phyloP scores from a whole-genome alignment of 164 flowering plant species.

The Kingdonia uniflora region DNA sequence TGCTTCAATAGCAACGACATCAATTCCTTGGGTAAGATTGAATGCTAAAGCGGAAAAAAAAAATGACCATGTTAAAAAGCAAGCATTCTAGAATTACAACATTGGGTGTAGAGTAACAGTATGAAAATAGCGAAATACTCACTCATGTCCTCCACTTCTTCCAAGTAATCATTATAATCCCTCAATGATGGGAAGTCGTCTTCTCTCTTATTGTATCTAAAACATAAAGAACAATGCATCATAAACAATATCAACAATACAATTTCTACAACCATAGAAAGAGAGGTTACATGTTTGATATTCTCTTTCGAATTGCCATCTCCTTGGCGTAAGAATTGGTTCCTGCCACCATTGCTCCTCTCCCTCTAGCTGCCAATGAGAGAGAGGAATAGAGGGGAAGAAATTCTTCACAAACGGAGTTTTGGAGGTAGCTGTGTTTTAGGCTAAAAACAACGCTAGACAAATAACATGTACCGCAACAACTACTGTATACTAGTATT shows the following conservation, averaged over 20 bases:
- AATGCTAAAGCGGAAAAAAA: conserved; percentile 5
- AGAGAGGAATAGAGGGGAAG: too few species aligned
- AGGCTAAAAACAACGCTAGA: too few species aligned
- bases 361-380: too few species aligned
- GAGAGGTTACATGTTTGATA: conserved; percentile 41
- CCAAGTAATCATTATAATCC: conserved; percentile 92
- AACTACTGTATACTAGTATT: too few species aligned
- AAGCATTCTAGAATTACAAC: too few species aligned
- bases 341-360: too few species aligned
- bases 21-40: conserved; percentile 53
- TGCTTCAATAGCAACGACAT: conserved; percentile 68
- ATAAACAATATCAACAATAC: background rate
- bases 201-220: conserved; percentile 78
- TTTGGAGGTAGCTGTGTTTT: too few species aligned
- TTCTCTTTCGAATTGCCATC: conserved; percentile 48
- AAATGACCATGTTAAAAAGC: background rate
- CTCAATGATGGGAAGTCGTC: conserved; percentile 82
- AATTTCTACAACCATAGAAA: background rate
- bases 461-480: too few species aligned
- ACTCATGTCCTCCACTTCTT: conserved; percentile 98
- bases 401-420: too few species aligned
- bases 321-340: conserved; percentile 46
- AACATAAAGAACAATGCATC: background rate
- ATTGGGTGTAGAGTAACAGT: too few species aligned
- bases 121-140: too few species aligned